Percentiles rank a stretch among this genome's conserved stretches.
phyloP scores from a whole-genome alignment of 2,329 filamentous ascomycete genomes.

The Chaetomiaceae sp. region DNA sequence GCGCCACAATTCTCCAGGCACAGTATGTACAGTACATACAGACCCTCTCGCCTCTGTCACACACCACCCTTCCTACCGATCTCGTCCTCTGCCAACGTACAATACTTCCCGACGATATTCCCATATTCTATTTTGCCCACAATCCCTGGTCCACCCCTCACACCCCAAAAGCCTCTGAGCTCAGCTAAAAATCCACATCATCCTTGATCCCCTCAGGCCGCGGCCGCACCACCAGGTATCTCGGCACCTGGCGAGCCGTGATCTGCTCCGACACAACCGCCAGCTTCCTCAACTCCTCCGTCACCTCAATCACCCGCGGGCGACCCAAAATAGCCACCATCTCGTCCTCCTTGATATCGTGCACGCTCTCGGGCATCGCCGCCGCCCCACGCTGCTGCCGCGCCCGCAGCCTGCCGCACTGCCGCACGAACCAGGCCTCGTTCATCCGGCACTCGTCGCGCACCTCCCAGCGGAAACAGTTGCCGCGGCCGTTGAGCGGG shows the following conservation, averaged over 20 bases:
- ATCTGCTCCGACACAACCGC: background rate
- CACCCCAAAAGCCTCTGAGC: background rate
- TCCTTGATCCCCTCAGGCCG: background rate
- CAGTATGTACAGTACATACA: too few species aligned
- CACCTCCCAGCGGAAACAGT: background rate
- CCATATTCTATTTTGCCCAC: too few species aligned
- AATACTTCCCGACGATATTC: too few species aligned
- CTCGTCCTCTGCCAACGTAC: too few species aligned
- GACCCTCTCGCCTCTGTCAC: too few species aligned
- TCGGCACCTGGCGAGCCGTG: background rate
- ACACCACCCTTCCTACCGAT: too few species aligned
- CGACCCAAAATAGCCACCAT: conserved; percentile 1
- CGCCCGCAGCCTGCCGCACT: background rate
- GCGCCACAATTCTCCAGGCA: too few species aligned
- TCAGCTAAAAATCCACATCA: background rate
- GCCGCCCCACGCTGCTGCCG: background rate
- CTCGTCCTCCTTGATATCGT: background rate
- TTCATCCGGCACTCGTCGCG: background rate
- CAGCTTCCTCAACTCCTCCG: background rate
- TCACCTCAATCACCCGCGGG: background rate
- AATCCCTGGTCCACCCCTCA: background rate
- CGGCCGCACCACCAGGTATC: background rate
- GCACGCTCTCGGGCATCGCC: background rate
- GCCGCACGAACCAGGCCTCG: background rate
- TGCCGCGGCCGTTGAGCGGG: background rate